phyloP scores from a whole-genome alignment of 1,284 basidiomycete genomes.

The Sporisorium graminicola region DNA sequence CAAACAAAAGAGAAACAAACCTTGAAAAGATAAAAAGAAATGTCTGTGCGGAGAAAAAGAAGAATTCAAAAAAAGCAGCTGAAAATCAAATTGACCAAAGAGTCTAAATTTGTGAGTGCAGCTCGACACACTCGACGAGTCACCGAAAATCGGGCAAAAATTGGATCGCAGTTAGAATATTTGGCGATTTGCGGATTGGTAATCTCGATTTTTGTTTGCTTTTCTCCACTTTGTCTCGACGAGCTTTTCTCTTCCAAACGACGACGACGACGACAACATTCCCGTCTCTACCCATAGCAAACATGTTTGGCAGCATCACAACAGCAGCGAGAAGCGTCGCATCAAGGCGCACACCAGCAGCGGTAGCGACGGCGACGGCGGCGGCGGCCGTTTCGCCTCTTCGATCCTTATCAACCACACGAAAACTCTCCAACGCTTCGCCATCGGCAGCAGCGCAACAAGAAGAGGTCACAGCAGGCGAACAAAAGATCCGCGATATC shows the following conservation, averaged over 20 bases:
- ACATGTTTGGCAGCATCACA: slow-evolving; percentile 14
- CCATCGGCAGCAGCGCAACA: neutral
- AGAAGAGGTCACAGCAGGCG: slow-evolving; percentile 28
- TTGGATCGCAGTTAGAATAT: neutral
- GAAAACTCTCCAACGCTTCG: neutral
- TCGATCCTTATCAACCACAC: slow-evolving; percentile 6
- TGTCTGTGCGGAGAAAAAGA: slow-evolving; percentile 17
- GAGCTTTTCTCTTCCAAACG: neutral
- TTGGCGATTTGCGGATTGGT: neutral
- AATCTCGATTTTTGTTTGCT: neutral
- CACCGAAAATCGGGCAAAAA: slow-evolving; percentile 1
- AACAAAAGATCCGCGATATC: slow-evolving; percentile 77
- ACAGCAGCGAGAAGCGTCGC: slow-evolving; percentile 1
- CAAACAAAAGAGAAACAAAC: slow-evolving; percentile 4
- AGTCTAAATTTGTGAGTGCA: slow-evolving; percentile 11
- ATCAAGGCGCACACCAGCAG: too few relatives aligned
- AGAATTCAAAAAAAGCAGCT: slow-evolving; percentile 3
- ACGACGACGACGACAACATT: slow-evolving; percentile 3
- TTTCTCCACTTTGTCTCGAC: slow-evolving; percentile 8
- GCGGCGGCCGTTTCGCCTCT: neutral
- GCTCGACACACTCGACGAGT: neutral
- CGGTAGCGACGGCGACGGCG: too few relatives aligned
- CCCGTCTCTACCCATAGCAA: neutral
- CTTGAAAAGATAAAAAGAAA: neutral
- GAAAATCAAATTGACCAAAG: slow-evolving; percentile 7